These are phyloP conservation scores for Malus hybrid DNA, from an alignment of 331 rosid genomes.

Conservation along the genomic window DNA sequence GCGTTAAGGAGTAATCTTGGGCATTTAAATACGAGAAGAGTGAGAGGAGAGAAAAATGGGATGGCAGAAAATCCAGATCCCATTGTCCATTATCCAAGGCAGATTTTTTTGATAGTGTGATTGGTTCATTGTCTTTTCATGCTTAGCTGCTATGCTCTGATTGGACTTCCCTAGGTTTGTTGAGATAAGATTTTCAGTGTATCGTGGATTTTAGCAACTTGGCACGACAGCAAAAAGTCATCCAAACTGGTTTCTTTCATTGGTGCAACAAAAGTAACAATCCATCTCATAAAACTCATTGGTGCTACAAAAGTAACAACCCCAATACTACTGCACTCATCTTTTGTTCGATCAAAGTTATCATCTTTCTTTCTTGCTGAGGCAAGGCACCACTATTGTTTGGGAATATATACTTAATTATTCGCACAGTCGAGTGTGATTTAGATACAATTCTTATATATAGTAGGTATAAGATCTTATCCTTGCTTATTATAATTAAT, in stretches of 20 bases:
- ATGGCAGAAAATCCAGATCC: not conserved
- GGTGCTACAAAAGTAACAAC: not conserved
- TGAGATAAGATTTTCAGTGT: slow-evolving; percentile 15
- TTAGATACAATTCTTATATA: not conserved
- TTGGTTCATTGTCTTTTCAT: slow-evolving; percentile 20
- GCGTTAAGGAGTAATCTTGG: too few species aligned
- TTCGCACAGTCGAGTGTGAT: not conserved
- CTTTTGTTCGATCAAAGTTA: not conserved
- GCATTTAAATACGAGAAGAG: too few species aligned
- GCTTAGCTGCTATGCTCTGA: slow-evolving; percentile 22
- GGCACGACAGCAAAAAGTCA: slow-evolving; percentile 10
- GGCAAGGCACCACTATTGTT: not conserved
- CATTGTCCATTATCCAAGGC: not conserved
- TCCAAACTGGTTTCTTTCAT: not conserved
- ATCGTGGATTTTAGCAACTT: slow-evolving; percentile 7
- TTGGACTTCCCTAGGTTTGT: slow-evolving; percentile 10
- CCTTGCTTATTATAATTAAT: not conserved
- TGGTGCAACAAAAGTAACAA: too few species aligned
- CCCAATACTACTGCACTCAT: not conserved
- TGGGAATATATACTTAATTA: not conserved
- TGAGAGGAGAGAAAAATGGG: too few species aligned
- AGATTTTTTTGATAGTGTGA: not conserved
- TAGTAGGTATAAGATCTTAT: not conserved
- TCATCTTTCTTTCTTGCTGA: not conserved
- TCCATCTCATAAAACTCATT: too few species aligned